Evolutionary conservation across 176 grass and related monocot species (phyloP).

Genomic region (Leersia perrieri): DNA sequence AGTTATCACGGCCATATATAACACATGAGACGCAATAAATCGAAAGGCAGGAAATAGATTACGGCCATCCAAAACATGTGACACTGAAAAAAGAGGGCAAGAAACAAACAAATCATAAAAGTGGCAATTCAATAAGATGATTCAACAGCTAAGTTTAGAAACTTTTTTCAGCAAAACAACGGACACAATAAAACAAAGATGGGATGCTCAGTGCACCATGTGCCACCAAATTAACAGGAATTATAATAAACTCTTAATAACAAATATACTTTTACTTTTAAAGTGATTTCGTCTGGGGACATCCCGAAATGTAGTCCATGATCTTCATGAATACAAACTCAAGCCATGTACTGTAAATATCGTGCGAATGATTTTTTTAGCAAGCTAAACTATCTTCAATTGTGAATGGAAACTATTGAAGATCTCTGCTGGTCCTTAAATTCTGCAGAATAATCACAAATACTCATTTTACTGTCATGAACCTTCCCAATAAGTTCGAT

Average conservation of each 20-base stretch:
- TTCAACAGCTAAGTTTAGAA: neutral
- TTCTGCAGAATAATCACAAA: neutral
- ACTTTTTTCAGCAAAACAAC: neutral
- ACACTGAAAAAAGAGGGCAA: neutral
- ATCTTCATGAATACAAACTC: neutral
- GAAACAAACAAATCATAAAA: neutral
- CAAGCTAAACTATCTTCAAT: neutral
- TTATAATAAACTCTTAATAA: neutral
- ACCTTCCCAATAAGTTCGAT: neutral
- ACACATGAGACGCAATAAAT: slow-evolving; percentile 12
- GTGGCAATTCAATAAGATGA: neutral
- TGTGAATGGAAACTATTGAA: neutral
- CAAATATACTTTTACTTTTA: neutral
- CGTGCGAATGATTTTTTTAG: neutral
- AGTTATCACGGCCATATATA: neutral
- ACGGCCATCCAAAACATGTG: neutral
- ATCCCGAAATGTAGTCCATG: neutral
- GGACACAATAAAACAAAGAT: neutral
- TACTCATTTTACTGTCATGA: neutral
- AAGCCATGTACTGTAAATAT: neutral
- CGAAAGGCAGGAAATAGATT: neutral
- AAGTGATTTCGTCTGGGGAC: neutral
- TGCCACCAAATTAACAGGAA: neutral
- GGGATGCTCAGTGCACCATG: neutral
- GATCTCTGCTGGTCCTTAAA: neutral